Evolutionary conservation across 78 protist genomes (phyloP), one percentile per base, ranked within the genome.

Genomic region (Capsaspora owczarzaki): DNA sequence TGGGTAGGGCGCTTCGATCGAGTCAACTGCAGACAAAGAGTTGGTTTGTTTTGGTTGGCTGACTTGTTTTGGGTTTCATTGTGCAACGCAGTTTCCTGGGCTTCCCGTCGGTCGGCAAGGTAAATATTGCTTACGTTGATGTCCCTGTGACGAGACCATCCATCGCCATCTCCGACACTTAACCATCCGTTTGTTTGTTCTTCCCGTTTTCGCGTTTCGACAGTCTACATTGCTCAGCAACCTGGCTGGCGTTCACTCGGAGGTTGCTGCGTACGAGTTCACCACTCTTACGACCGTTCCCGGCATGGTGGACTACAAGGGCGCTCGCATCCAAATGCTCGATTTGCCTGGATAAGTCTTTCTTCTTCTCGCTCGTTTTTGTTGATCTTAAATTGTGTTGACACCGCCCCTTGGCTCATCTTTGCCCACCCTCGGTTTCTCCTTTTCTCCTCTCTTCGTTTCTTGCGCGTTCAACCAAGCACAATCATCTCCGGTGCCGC

Each of bases 401-500:
- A n/a, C n/a, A n/a, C n/a, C n/a, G n/a, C n/a, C n/a, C n/a, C n/a
- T n/a, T 63, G 42, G 23, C n/a, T 31, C 23, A 25, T 63, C 1
- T 23, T 31, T 63, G 70, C 35, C n/a, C 16, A 63, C 10, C 25
- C 25, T 14, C 0, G 70, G 37, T 16, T 23, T 33, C 12, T 16
- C n/a, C 23, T 27, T 63, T 1, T 16, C 70, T 63, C 20, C 0
- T 33, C 27, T 87, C 61, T 46, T 85, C 27, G 90, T 46, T 79
- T 16, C 41, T 83, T 12, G 49, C 89, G 10, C 98, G n/a, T n/a
- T n/a, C n/a, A n/a, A n/a, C n/a, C n/a, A n/a, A n/a, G n/a, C n/a
- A n/a, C n/a, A 66, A 97, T 98, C 66, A 97, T 97, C 49, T 99
- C 97, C 78, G 99, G 99, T n/a, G 99, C 99, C 38, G 94, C 95